phyloP scores from a whole-genome alignment of 2,329 filamentous ascomycete genomes.

The Ascochyta pisi region DNA sequence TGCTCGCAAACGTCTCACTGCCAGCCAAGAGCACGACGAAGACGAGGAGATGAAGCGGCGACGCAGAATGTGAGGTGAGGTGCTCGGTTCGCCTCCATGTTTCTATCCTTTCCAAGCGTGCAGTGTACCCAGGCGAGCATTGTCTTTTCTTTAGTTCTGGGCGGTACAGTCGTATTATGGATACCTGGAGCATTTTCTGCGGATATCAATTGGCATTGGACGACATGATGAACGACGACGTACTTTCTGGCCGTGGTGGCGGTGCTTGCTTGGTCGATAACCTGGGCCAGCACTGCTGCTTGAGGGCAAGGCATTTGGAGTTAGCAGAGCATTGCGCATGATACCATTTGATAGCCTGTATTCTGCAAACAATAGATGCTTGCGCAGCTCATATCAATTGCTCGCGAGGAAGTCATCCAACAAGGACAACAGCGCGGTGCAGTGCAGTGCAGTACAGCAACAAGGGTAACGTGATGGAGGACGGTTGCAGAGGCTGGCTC shows the following conservation, averaged over 20 bases:
- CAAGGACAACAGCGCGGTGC: background rate
- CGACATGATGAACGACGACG: constrained; percentile 40
- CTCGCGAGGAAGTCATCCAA: background rate
- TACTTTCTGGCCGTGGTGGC: constrained; percentile 14
- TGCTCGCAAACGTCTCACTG: constrained; percentile 50
- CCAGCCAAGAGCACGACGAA: constrained; percentile 51
- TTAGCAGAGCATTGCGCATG: constrained; percentile 41
- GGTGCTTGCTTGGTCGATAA: constrained; percentile 38
- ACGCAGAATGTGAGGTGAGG: constrained; percentile 41
- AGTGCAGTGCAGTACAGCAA: background rate
- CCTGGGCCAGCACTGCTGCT: constrained; percentile 27
- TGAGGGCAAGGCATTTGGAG: constrained; percentile 40
- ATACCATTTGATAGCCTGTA: constrained; percentile 47
- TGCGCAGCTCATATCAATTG: background rate
- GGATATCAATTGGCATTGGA: constrained; percentile 45
- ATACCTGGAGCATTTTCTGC: constrained; percentile 43
- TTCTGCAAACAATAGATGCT: constrained; percentile 25
- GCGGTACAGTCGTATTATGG: constrained; percentile 38
- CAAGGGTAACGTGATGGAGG: constrained; percentile 1
- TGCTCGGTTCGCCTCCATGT: constrained; percentile 5
- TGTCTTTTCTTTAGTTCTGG: constrained; percentile 27
- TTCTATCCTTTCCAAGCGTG: background rate
- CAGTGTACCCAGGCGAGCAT: constrained; percentile 1
- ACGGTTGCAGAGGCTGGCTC: constrained; percentile 7
- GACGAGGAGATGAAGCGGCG: constrained; percentile 48